Base-by-base conservation (phyloP, 495 filamentous ascomycete species). In the Annulohypoxylon nitens region DNA sequence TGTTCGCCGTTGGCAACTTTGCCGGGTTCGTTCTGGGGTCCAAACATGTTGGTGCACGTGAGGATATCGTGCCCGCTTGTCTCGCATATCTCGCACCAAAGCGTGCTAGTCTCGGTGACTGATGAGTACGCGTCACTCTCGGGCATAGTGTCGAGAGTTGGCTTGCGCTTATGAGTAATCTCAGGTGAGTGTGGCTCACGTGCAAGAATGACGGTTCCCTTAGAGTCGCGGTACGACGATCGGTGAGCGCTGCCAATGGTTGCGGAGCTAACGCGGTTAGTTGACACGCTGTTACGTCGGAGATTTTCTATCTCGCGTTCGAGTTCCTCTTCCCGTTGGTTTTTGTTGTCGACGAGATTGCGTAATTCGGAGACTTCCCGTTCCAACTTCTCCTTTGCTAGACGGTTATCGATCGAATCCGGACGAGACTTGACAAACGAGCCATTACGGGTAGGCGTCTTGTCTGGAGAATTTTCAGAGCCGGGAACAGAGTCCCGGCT, bases 51-150 rank as follows among this genome's bases (percentile, higher is more conserved):
- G 36, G 93, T 93, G 83, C 95, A 98, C 18, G 90, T 96, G 39
- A 98, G 81, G 69, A 98, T 97, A 71, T 98, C 95, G 74, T 98
- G 95, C 14, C 95, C 95, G n/a, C 87, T 85, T 2, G 91, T 92
- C 81, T 98, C 95, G 80, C 95, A 97, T 57, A 98, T 95, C 81
- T 98, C 95, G 82, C 95, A 98, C 93, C 95, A 97, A 66, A 95
- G 86, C 23, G 84, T 85, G 63, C 90, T 90, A 70, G 83, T 87
- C 76, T 92, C 93, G 48, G 91, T 92, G 55, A 89, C 88, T 11
- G 92, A 93, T 57, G 90, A 90, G 72, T 90, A 89, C 23, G 86
- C 83, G 74, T 94, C 93, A 64, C 90, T 91, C 78, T 94, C 93
- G 45, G 88, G 88, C 88, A 91, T 92, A 6, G 83, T 84, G 53